Evolutionary conservation across 164 flowering plant species (phyloP).

Genomic region (Protea cynaroides): DNA sequence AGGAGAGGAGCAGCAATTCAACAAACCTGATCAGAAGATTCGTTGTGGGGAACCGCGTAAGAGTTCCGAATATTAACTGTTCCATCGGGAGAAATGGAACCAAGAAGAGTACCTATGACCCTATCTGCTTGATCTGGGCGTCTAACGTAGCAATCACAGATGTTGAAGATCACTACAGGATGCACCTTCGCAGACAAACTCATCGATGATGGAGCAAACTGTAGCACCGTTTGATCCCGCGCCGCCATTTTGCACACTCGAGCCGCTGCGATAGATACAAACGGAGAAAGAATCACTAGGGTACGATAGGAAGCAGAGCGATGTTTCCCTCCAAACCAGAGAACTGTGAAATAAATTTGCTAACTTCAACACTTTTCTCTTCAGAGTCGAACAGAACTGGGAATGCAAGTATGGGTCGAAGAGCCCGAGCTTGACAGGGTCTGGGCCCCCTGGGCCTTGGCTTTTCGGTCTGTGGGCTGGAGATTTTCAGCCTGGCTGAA

Average conservation of each 20-base stretch:
- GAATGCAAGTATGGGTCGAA: too few species aligned
- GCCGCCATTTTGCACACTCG: conserved; percentile 34
- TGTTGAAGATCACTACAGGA: conserved; percentile 84
- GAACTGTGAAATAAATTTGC: too few species aligned
- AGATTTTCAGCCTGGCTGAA: too few species aligned
- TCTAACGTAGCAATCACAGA: conserved; percentile 86
- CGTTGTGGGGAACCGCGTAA: conserved; percentile 92
- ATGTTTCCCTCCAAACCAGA: too few species aligned
- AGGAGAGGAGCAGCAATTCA: conserved; percentile 1
- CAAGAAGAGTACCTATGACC: conserved; percentile 95
- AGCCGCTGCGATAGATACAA: too few species aligned
- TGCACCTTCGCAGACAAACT: conserved; percentile 68
- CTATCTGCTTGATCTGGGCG: conserved; percentile 89
- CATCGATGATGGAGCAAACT: conserved; percentile 46
- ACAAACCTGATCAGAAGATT: conserved; percentile 80
- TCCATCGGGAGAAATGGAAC: conserved; percentile 81
- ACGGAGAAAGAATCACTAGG: too few species aligned
- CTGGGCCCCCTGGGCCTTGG: too few species aligned
- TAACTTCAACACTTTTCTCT: too few species aligned
- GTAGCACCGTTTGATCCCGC: conserved; percentile 54
- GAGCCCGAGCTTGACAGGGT: too few species aligned
- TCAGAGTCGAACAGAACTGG: too few species aligned
- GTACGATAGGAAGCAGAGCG: too few species aligned
- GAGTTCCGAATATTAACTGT: conserved; percentile 87
- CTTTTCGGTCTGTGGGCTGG: too few species aligned